Conservation (phyloP, 495 filamentous ascomycete genomes). For the Penicillium macrosclerotiorum region DNA sequence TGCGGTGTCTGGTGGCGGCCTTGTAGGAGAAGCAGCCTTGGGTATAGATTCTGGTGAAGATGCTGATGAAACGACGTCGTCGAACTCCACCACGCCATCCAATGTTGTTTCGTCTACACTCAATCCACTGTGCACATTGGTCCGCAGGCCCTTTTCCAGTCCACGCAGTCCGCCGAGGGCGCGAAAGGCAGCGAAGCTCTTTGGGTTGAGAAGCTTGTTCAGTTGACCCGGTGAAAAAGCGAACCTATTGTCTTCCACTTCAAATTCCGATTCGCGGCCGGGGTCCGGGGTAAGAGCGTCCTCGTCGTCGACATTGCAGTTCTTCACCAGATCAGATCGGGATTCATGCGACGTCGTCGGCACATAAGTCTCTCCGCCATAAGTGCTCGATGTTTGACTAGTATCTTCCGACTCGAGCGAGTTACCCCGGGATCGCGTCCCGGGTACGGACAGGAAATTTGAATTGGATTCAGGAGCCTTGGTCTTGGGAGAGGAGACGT, state of each 20-base stretch:
- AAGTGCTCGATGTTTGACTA: slow-evolving; percentile 47
- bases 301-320: slow-evolving; percentile 47
- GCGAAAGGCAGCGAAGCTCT: slow-evolving; percentile 72
- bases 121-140: slow-evolving; percentile 64
- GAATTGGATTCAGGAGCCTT: slow-evolving; percentile 50
- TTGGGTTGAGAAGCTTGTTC: slow-evolving; percentile 76
- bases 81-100: slow-evolving; percentile 65
- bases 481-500: slow-evolving; percentile 70
- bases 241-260: slow-evolving; percentile 73
- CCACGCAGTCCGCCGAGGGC: slow-evolving; percentile 76
- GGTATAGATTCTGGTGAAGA: slow-evolving; percentile 22
- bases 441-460: slow-evolving; percentile 63
- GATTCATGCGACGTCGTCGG: slow-evolving; percentile 34
- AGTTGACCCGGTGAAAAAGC: slow-evolving; percentile 81
- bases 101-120: slow-evolving; percentile 70
- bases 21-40: slow-evolving; percentile 27
- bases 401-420: slow-evolving; percentile 62
- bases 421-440: slow-evolving; percentile 59
- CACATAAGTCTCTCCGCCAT: slow-evolving; percentile 51
- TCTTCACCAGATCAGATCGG: slow-evolving; percentile 36
- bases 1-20: slow-evolving; percentile 27
- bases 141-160: slow-evolving; percentile 73
- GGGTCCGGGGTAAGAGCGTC: slow-evolving; percentile 68
- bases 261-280: slow-evolving; percentile 68
- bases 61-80: slow-evolving; percentile 50